These are phyloP conservation scores for Mortierella sp. DNA, from an alignment of 371 early-diverging fungal species.

Conservation along the genomic window DNA sequence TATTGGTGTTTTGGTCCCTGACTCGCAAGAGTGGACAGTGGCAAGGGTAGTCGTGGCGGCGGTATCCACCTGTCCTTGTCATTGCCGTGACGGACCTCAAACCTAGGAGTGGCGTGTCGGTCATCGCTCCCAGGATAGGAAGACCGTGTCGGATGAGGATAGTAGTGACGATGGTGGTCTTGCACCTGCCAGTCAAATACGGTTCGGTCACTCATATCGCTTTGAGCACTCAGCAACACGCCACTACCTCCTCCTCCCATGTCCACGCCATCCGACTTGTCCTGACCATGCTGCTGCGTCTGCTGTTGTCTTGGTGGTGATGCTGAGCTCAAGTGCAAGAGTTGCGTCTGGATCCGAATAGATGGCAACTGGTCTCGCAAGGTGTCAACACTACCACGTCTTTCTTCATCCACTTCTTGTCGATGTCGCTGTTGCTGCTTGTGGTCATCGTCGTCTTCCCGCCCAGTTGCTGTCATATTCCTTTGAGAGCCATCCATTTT, in stretches of 20 bases:
- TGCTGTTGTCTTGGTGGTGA: not conserved
- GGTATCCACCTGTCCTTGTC: not conserved
- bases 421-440: not conserved
- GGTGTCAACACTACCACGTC: not conserved
- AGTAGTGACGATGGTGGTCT: not conserved
- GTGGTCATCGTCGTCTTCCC: not conserved
- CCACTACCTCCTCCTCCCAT: not conserved
- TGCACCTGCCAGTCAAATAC: not conserved
- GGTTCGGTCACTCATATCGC: not conserved
- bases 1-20: not conserved
- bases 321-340: not conserved
- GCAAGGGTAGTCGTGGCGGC: not conserved
- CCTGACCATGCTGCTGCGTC: not conserved
- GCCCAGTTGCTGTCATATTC: not conserved
- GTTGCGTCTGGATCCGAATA: not conserved
- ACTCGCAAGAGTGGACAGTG: not conserved
- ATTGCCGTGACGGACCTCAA: not conserved
- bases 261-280: not conserved
- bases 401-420: not conserved
- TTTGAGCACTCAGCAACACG: not conserved
- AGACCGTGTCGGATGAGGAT: not conserved
- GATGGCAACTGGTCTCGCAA: not conserved
- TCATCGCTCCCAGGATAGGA: not conserved
- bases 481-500: not conserved
- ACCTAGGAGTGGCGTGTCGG: not conserved